Evolutionary conservation across 2,329 filamentous ascomycete genomes (phyloP).

Genomic region (Fusarium lateritium): DNA sequence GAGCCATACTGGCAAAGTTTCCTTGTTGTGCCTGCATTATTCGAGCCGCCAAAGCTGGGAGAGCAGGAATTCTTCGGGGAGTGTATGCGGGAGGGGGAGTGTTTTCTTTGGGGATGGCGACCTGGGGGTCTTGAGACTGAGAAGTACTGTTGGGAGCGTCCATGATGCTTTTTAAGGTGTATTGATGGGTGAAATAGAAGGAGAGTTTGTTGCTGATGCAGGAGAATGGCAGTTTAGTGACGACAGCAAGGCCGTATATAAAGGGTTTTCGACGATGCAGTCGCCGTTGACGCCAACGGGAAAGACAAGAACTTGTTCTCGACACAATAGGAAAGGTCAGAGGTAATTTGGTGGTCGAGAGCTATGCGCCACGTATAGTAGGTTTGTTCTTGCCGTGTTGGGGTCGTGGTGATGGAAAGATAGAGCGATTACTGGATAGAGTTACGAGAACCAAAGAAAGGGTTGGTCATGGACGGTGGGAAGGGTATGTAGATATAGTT

Average conservation of each 20-base stretch:
- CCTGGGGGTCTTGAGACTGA: conserved; percentile 32
- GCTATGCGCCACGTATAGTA: conserved; percentile 40
- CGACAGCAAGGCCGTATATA: conserved; percentile 33
- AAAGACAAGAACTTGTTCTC: conserved; percentile 29
- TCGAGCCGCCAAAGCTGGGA: conserved; percentile 34
- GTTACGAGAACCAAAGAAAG: conserved; percentile 10
- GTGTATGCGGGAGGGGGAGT: conserved; percentile 53
- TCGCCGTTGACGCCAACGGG: conserved; percentile 29
- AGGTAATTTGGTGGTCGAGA: conserved; percentile 33
- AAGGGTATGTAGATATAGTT: conserved; percentile 36
- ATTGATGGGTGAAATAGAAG: not conserved
- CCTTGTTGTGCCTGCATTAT: conserved; percentile 34
- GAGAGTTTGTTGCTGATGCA: conserved; percentile 5
- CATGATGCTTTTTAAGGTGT: conserved; percentile 25
- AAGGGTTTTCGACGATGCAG: conserved; percentile 16
- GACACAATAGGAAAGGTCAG: conserved; percentile 39
- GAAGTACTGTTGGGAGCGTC: conserved; percentile 30
- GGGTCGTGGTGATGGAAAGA: conserved; percentile 17
- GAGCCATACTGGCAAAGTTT: conserved; percentile 16
- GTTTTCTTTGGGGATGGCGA: conserved; percentile 41
- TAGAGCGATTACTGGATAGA: conserved; percentile 18
- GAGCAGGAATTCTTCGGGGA: conserved; percentile 36
- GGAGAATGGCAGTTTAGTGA: conserved; percentile 2
- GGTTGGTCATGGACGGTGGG: not conserved
- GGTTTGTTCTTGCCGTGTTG: conserved; percentile 24